Evolutionary conservation across 1,284 basidiomycete species (phyloP).

Genomic region (Pascua sp.): DNA sequence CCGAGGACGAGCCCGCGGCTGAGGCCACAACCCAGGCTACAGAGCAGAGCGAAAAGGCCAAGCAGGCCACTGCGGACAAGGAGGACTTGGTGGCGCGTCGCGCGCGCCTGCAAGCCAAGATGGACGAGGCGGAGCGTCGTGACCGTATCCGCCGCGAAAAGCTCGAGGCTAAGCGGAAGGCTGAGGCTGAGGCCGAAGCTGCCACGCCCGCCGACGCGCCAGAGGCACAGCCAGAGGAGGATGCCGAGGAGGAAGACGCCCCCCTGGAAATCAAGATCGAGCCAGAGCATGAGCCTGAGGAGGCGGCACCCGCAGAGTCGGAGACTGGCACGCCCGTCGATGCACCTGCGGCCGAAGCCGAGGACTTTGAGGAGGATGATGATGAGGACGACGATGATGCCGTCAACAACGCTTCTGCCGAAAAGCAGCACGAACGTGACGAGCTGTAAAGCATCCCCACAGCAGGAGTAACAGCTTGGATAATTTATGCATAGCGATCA

Average conservation of each 20-base stretch:
- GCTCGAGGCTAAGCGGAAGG: conserved; percentile 20
- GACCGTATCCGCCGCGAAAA: conserved; percentile 38
- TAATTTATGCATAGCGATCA: conserved; percentile 1
- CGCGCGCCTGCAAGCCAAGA: conserved; percentile 32
- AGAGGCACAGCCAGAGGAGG: conserved; percentile 13
- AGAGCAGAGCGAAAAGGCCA: conserved; percentile 12
- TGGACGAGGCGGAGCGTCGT: conserved; percentile 40
- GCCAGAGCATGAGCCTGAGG: not conserved
- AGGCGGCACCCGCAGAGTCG: not conserved
- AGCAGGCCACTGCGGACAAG: conserved; percentile 9
- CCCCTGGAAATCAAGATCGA: not conserved
- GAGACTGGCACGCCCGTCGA: not conserved
- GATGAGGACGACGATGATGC: conserved; percentile 6
- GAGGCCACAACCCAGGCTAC: conserved; percentile 17
- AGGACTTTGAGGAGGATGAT: conserved; percentile 1
- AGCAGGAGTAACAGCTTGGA: too few relatives aligned
- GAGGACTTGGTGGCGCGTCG: conserved; percentile 26
- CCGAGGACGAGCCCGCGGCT: conserved; percentile 6
- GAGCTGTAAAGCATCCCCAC: conserved; percentile 7
- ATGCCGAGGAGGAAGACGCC: conserved; percentile 6
- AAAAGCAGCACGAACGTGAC: conserved; percentile 7
- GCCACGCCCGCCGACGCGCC: conserved; percentile 12
- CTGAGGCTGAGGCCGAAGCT: conserved; percentile 4
- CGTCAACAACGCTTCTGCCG: not conserved
- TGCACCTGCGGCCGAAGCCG: conserved; percentile 2